phyloP scores from a whole-genome alignment of 2,329 filamentous ascomycete species.

The Geoglossum cookeanum region DNA sequence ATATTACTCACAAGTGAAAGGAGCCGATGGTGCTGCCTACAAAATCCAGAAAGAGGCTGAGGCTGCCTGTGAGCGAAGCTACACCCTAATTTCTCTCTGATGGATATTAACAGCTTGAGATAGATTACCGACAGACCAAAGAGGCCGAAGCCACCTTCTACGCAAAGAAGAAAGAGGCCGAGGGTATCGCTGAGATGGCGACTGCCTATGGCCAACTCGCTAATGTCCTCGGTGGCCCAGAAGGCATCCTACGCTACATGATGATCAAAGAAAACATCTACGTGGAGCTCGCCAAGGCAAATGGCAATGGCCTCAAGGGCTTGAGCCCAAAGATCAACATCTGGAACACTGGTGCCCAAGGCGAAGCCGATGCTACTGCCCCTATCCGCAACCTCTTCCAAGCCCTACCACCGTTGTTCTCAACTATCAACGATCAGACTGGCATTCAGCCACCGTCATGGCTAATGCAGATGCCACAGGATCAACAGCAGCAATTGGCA shows the following conservation, averaged over 20 bases:
- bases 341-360: constrained; percentile 53
- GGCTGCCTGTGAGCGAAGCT: constrained; percentile 11
- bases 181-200: constrained; percentile 59
- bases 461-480: constrained; percentile 35
- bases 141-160: constrained; percentile 41
- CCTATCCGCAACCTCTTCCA: constrained; percentile 70
- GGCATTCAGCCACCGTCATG: constrained; percentile 64
- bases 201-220: constrained; percentile 59
- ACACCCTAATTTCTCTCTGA: neutral
- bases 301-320: constrained; percentile 55
- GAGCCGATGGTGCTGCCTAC: constrained; percentile 28
- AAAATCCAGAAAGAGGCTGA: constrained; percentile 21
- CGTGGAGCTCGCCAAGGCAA: constrained; percentile 57
- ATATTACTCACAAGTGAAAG: constrained; percentile 30
- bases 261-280: constrained; percentile 76
- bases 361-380: constrained; percentile 33
- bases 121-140: constrained; percentile 24
- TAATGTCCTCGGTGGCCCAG: constrained; percentile 55
- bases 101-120: constrained; percentile 15
- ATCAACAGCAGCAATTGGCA: neutral
- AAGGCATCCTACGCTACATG: constrained; percentile 62
- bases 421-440: constrained; percentile 76
- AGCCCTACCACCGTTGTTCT: constrained; percentile 63
- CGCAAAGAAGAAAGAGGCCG: constrained; percentile 50
- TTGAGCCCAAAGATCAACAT: constrained; percentile 78